A percentile compares a stretch with the other conserved stretches of the same genome.
Evolutionary conservation across 805 yeast species (phyloP).

Genomic region (Ogataea trehalophila): DNA sequence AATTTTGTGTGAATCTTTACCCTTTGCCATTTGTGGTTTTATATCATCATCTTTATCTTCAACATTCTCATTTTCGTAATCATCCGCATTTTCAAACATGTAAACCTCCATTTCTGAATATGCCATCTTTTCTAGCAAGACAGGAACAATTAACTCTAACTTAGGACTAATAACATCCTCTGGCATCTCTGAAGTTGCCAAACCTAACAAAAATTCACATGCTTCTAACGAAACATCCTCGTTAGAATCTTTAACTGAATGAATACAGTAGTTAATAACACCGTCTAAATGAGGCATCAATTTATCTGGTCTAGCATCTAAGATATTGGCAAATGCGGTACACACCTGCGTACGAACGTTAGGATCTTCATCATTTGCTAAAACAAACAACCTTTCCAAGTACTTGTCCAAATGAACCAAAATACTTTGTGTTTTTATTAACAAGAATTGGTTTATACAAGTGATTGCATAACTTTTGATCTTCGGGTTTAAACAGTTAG

Average conservation of each 20-base stretch:
- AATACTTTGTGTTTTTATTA: slow-evolving; percentile 62
- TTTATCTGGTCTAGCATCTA: slow-evolving; percentile 78
- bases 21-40: slow-evolving; percentile 71
- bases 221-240: slow-evolving; percentile 86
- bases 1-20: slow-evolving; percentile 41
- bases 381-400: slow-evolving; percentile 55
- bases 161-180: slow-evolving; percentile 52
- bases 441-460: slow-evolving; percentile 74
- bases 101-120: slow-evolving; percentile 79
- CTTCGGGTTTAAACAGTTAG: slow-evolving; percentile 36
- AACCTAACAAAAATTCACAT: slow-evolving; percentile 80
- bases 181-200: slow-evolving; percentile 61
- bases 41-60: slow-evolving; percentile 88
- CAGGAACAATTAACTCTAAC: slow-evolving; percentile 66
- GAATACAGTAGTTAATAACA: slow-evolving; percentile 79
- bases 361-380: slow-evolving; percentile 60
- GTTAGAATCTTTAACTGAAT: slow-evolving; percentile 60
- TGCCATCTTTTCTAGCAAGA: slow-evolving; percentile 75
- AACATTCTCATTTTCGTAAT: slow-evolving; percentile 66
- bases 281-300: slow-evolving; percentile 77
- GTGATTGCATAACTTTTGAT: slow-evolving; percentile 60
- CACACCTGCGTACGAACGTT: slow-evolving; percentile 72
- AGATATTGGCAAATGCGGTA: slow-evolving; percentile 61
- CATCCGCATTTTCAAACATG: slow-evolving; percentile 57
- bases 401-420: slow-evolving; percentile 61